A percentile compares a stretch with the other conserved stretches of the same genome.
phyloP scores from a whole-genome alignment of 768 basidiomycete genomes.

The Lactarius hatsudake region DNA sequence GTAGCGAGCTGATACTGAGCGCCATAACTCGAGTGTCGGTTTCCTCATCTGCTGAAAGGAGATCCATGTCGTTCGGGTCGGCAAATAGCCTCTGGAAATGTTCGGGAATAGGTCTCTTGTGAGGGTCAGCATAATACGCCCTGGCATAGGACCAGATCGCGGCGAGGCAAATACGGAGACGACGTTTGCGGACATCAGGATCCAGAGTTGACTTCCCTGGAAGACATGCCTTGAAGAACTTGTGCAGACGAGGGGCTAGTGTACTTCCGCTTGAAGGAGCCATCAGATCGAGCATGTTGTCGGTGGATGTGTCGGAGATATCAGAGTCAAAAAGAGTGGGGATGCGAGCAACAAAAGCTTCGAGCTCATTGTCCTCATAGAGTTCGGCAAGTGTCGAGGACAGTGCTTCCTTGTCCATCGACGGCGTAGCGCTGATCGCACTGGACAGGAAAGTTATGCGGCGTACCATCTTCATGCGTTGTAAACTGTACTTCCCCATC shows the following conservation, averaged over 20 bases:
- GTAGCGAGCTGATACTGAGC: not conserved
- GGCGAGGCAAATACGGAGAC: constrained; percentile 1
- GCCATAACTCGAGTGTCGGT: not conserved
- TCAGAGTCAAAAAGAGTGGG: not conserved
- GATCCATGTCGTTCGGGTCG: constrained; percentile 1
- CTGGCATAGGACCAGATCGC: constrained; percentile 1
- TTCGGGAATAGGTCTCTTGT: constrained; percentile 1
- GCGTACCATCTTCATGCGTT: not conserved
- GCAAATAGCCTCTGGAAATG: not conserved
- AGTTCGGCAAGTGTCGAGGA: constrained; percentile 4
- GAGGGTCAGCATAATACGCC: not conserved
- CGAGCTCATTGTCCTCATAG: not conserved
- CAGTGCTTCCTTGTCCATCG: not conserved
- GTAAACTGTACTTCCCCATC: not conserved
- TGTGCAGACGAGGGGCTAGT: constrained; percentile 1
- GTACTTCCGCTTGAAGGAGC: not conserved
- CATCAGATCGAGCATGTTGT: constrained; percentile 5
- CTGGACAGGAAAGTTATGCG: not conserved
- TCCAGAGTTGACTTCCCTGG: not conserved
- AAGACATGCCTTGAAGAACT: not conserved
- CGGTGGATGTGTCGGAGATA: not conserved
- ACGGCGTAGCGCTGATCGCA: not conserved
- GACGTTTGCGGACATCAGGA: not conserved
- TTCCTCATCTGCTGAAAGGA: not conserved
- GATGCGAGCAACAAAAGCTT: constrained; percentile 3